Conservation (phyloP, 495 filamentous ascomycete genomes). For the Aspergillus sparsus region DNA sequence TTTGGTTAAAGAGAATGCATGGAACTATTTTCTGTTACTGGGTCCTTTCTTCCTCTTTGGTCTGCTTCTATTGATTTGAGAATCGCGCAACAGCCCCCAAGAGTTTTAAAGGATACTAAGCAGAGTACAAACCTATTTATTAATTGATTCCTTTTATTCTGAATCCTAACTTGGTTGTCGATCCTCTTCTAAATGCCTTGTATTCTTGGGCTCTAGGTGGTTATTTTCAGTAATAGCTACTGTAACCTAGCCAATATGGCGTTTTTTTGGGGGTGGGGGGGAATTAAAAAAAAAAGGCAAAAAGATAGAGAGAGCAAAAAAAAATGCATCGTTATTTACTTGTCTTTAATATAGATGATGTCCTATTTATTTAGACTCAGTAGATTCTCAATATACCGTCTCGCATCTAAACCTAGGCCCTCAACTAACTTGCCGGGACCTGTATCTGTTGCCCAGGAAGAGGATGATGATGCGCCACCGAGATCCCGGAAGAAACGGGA, state of each 20-base stretch:
- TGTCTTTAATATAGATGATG: conserved; percentile 3
- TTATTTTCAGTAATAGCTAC: no score
- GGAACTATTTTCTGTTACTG: conserved; percentile 28
- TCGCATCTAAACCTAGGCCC: conserved; percentile 84
- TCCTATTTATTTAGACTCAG: conserved; percentile 70
- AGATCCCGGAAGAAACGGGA: conserved; percentile 52
- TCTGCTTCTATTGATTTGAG: conserved; percentile 2
- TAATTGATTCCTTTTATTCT: conserved; percentile 1
- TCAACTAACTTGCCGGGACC: conserved; percentile 71
- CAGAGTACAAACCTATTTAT: conserved; percentile 4
- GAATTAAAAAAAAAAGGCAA: not conserved
- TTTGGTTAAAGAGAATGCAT: conserved; percentile 46
- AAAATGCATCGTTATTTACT: not conserved
- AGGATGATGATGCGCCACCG: conserved; percentile 39
- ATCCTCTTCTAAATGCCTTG: not conserved
- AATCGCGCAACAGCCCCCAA: not conserved
- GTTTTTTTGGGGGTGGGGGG: no score
- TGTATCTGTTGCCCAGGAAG: conserved; percentile 40
- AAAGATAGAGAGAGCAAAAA: no score
- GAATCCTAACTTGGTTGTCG: no score
- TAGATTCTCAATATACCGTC: conserved; percentile 81
- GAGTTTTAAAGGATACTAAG: conserved; percentile 5
- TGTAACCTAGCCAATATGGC: no score
- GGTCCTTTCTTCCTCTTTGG: conserved; percentile 7
- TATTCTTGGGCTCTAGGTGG: not conserved